Evolutionary conservation across 306 rosid species (phyloP), one percentile per base, ranked within the genome.

Genomic region (Inga oerstediana): DNA sequence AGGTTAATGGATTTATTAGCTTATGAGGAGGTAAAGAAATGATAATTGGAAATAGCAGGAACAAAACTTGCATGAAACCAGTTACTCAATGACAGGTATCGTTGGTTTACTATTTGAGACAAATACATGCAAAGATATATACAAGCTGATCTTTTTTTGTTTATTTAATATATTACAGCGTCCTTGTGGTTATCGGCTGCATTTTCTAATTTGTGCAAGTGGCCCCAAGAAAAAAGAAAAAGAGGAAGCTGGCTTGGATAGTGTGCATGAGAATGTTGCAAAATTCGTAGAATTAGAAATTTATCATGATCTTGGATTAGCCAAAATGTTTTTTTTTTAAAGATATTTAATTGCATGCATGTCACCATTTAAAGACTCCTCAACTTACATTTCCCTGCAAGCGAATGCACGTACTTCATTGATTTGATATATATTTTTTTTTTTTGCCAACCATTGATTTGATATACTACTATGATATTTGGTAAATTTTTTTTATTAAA

Each of bases 31-130:
- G 41, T 2, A 24, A 61, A 61, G 0, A 61, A 77, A 27, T 5
- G n/a, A 16, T 49, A 49, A 32, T 4, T 17, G 48, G 52, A 72
- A 45, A 13, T 45, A 6, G 14, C 12, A n/a, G 56, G 15, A 24
- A 44, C 35, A 72, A 35, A 72, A 72, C 30, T 72, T 16, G 24
- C 56, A 12, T 72, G 58, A 41, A 67, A 82, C 71, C 56, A 6
- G 62, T 59, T 81, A 54, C 69, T 61, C 44, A 72, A 65, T 82
- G 83, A 73, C 75, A 78, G 80, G 64, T 35, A 82, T 27, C 27
- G 62, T 66, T 46, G 52, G 81, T 74, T 85, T 34, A 73, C 51
- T 70, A 27, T n/a, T 24, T 78, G 72, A 22, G 41, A 51, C 14
- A 65, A 19, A 30, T 13, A 14, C 44, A 54, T 20, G 61, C 24